These are phyloP conservation scores for Stevia rebaudiana DNA, from an alignment of 140 eudicot genomes.

Conservation along the genomic window DNA sequence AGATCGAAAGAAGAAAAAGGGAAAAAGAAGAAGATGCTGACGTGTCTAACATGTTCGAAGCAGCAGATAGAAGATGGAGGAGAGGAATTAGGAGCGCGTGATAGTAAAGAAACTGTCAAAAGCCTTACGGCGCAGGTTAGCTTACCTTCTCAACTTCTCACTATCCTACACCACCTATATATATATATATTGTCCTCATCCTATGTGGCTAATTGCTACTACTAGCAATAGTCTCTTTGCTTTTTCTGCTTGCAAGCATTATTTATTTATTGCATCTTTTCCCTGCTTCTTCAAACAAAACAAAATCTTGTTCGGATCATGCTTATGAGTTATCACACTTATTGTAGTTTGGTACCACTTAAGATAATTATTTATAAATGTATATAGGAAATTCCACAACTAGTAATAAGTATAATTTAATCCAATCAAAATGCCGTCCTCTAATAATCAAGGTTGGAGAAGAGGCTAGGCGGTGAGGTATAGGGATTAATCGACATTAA, in stretches of 20 bases:
- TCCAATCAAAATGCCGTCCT: no score
- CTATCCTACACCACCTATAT: background rate
- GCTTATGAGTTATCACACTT: slow-evolving; percentile 36
- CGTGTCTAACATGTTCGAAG: slow-evolving; percentile 89
- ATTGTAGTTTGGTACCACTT: slow-evolving; percentile 21
- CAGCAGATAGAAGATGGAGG: slow-evolving; percentile 63
- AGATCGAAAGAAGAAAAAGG: background rate
- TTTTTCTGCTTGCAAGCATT: slow-evolving; percentile 21
- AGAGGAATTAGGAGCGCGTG: slow-evolving; percentile 60
- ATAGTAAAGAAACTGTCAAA: slow-evolving; percentile 85
- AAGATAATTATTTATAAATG: slow-evolving; percentile 11
- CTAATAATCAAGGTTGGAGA: no score
- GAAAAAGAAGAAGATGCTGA: slow-evolving; percentile 49
- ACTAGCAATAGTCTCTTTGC: slow-evolving; percentile 30
- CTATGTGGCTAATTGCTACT: slow-evolving; percentile 17
- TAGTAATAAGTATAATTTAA: no score
- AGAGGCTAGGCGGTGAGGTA: no score
- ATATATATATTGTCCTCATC: slow-evolving; percentile 15
- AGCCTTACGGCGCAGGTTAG: slow-evolving; percentile 95
- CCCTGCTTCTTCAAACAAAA: slow-evolving; percentile 31
- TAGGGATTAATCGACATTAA: no score
- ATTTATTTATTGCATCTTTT: no score
- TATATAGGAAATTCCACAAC: background rate
- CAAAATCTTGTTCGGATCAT: slow-evolving; percentile 35
- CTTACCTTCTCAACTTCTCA: slow-evolving; percentile 20